Base-by-base conservation (phyloP, 192 early-diverging fungal species). In the Hyaloraphidium curvatum region DNA sequence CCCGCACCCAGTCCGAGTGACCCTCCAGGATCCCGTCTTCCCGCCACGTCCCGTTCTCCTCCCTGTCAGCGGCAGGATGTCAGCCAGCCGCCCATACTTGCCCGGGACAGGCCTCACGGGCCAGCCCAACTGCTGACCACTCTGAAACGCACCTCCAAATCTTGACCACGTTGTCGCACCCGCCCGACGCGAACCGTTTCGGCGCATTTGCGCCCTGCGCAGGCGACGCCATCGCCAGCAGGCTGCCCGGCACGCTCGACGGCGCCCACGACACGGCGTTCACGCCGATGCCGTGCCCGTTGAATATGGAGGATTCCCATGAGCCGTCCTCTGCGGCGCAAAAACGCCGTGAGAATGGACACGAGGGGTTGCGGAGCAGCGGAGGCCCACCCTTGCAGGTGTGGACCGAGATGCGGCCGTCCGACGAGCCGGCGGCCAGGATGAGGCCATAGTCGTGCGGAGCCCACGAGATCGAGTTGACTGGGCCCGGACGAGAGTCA, bases 181-280 rank as follows among this genome's bases (percentile, higher is more conserved):
- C 95, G 39, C 79, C 92, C 26, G 84, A 79, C 26, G 86, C 86
- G 62, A 99, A 79, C 52, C 89, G 80, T 58, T 82, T 91, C 29
- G 79, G 59, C 11, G 75, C 58, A 40, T 28, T 59, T 55, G 64
- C 70, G 61, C 7, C 70, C 59, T 14, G 74, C 69, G 30, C 73
- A 74, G 26, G 72, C 78, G 27, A 76, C 75, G 27, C 68, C n/a
- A 67, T 61, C 17, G 78, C 73, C 11, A 81, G 71, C 28, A 88
- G 64, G 30, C 80, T 72, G 29, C 83, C 84, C 28, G 87, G 77
- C 56, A 81, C 66, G 50, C 84, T 79, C 27, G 87, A 72, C 13
- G 95, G 91, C 30, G 90, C 87, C 95, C 95, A 99, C 50, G 80
- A 79, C 9, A 99, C 86, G 9, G 91, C 73, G 67, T 92, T 99